Conservation (phyloP, 2,329 filamentous ascomycete genomes). For the Pseudogymnoascus sp. region DNA sequence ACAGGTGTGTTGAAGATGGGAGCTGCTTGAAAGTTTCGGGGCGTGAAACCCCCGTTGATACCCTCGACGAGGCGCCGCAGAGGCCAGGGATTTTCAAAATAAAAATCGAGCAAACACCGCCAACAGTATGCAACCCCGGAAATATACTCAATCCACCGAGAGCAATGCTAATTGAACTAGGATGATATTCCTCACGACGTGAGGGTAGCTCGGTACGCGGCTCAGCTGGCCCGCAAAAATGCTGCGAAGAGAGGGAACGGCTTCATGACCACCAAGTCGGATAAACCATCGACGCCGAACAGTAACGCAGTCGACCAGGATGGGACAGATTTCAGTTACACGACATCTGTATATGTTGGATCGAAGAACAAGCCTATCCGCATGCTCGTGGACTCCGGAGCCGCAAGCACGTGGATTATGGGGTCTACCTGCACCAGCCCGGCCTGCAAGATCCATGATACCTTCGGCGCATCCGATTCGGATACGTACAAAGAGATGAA, state of each 20-base stretch:
- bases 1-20: constrained; percentile 19
- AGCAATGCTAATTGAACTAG: constrained; percentile 3
- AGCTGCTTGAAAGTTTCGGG: constrained; percentile 12
- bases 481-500: constrained; percentile 48
- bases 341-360: constrained; percentile 50
- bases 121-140: not conserved
- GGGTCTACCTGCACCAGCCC: constrained; percentile 56
- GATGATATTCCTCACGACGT: constrained; percentile 14
- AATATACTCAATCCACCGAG: not conserved
- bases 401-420: constrained; percentile 78
- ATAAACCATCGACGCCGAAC: constrained; percentile 37
- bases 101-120: constrained; percentile 10
- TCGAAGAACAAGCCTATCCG: constrained; percentile 47
- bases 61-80: constrained; percentile 8
- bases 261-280: constrained; percentile 21
- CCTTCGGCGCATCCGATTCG: constrained; percentile 61
- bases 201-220: constrained; percentile 18
- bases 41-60: not conserved
- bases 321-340: constrained; percentile 60
- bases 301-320: constrained; percentile 54
- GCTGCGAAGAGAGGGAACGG: constrained; percentile 21
- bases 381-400: constrained; percentile 60
- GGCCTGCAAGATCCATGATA: constrained; percentile 62
- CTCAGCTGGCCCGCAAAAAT: constrained; percentile 16
- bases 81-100: constrained; percentile 13